A percentile compares a stretch with the other conserved stretches of the same genome.
Evolutionary conservation across 768 basidiomycete species (phyloP).

Genomic region (Boletus speciosus): DNA sequence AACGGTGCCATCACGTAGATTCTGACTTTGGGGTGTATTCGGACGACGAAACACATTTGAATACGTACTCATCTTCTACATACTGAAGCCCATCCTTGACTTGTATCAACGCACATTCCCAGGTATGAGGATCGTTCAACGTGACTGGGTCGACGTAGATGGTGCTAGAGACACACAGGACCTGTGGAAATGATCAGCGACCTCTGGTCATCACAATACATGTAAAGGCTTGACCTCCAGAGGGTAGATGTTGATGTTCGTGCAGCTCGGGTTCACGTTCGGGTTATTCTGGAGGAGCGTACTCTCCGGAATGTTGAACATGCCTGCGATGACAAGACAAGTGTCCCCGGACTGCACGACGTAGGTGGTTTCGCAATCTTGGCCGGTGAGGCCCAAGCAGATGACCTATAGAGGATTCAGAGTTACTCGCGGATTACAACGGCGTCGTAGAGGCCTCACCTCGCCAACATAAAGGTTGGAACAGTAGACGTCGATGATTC

Average conservation of each 20-base stretch:
- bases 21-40: not conserved
- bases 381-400: conserved; percentile 54
- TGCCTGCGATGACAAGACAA: conserved; percentile 43
- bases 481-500: conserved; percentile 49
- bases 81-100: not conserved
- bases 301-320: conserved; percentile 40
- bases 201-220: not conserved
- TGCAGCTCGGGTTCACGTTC: conserved; percentile 50
- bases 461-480: conserved; percentile 51
- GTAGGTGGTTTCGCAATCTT: conserved; percentile 56
- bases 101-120: not conserved
- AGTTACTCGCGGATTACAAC: not conserved
- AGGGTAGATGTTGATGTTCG: conserved; percentile 59
- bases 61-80: not conserved
- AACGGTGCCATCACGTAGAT: not conserved
- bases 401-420: conserved; percentile 30
- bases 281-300: conserved; percentile 62
- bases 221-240: conserved; percentile 45
- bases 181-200: conserved; percentile 14
- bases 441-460: conserved; percentile 25
- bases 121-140: conserved; percentile 1
- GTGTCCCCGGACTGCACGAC: conserved; percentile 47
- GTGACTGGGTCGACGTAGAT: conserved; percentile 18
- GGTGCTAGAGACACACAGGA: conserved; percentile 24
- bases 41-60: not conserved